Evolutionary conservation across 2,329 filamentous ascomycete genomes (phyloP), one percentile per base, ranked within the genome.

Genomic region (Canariomyces notabilis): DNA sequence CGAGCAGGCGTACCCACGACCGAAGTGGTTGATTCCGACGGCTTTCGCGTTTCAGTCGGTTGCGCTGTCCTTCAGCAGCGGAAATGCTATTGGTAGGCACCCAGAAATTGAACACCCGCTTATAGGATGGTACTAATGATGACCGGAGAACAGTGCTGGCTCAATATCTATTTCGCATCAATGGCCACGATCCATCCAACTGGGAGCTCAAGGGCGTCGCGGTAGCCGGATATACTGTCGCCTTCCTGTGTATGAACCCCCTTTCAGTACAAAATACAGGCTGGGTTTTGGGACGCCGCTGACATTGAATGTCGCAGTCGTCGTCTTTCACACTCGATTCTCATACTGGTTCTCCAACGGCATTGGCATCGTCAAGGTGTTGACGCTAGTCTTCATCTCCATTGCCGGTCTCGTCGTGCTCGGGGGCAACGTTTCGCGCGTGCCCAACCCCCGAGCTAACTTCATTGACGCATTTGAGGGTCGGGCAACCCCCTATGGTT

Each of bases 201-300:
- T 87, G 82, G 83, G 69, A 85, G 56, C 60, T 77, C 42, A 85
- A 85, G 57, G 83, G 82, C 1, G 75, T 85, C 2, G 83, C 83
- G 0, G 65, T 85, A 19, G 81, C 77, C 1, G 76, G 72, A 0
- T 85, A 85, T 55, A 82, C 77, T 0, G 57, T 81, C 0, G 79
- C 80, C 3, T 68, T 75, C 1, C 50, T 82, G 1, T 68, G 78
- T 78, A 56, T 51, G 74, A 67, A 65, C 55, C 29, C 12, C 15
- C 9, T 29, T 9, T 9, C 9, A 9, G 26, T 12, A 8, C 4
- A 12, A 29, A 29, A 29, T 29, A 29, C 9, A 12, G 26, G 26
- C 8, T 29, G 14, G 26, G 14, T 11, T 29, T 29, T 12, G 9
- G 4, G 14, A 29, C 26, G 26, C n/a, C n/a, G n/a, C 37, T 23